A percentile compares a stretch with the other conserved stretches of the same genome.
phyloP scores from a whole-genome alignment of 2,329 filamentous ascomycete species.

The Pestalotiopsis sp. region DNA sequence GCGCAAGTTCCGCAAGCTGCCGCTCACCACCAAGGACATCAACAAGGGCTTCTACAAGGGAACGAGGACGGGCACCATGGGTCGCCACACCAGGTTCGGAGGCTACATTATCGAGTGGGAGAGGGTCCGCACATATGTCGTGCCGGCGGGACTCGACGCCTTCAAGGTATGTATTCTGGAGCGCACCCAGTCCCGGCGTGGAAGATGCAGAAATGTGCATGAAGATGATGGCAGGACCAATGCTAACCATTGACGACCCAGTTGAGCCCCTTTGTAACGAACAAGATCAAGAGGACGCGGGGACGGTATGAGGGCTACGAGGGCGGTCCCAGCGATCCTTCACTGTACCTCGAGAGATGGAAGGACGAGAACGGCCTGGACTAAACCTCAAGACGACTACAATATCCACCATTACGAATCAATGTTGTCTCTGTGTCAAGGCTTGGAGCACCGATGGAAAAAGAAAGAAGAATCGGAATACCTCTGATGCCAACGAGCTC shows the following conservation, averaged over 20 bases:
- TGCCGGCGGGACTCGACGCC: slow-evolving; percentile 67
- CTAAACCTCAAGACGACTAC: slow-evolving; percentile 28
- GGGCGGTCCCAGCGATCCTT: slow-evolving; percentile 61
- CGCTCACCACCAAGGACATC: slow-evolving; percentile 89
- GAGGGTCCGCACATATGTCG: slow-evolving; percentile 90
- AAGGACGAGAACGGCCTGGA: slow-evolving; percentile 68
- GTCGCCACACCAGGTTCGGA: slow-evolving; percentile 80
- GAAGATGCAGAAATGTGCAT: background rate
- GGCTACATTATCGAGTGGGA: slow-evolving; percentile 81
- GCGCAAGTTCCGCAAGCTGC: slow-evolving; percentile 71
- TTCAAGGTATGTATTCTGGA: slow-evolving; percentile 66
- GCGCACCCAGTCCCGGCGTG: background rate
- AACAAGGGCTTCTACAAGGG: slow-evolving; percentile 98
- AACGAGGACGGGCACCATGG: slow-evolving; percentile 85
- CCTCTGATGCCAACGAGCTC: background rate
- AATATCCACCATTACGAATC: background rate
- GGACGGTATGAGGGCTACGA: slow-evolving; percentile 58
- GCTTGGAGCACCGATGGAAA: background rate
- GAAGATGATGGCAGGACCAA: background rate
- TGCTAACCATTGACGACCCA: slow-evolving; percentile 39
- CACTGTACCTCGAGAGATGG: slow-evolving; percentile 66
- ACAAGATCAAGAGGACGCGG: slow-evolving; percentile 53
- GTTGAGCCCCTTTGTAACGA: slow-evolving; percentile 80
- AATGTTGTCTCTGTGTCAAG: background rate
- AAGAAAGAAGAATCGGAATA: background rate